phyloP scores from a whole-genome alignment of 805 yeast species.

The Monosporozyma solicola region DNA sequence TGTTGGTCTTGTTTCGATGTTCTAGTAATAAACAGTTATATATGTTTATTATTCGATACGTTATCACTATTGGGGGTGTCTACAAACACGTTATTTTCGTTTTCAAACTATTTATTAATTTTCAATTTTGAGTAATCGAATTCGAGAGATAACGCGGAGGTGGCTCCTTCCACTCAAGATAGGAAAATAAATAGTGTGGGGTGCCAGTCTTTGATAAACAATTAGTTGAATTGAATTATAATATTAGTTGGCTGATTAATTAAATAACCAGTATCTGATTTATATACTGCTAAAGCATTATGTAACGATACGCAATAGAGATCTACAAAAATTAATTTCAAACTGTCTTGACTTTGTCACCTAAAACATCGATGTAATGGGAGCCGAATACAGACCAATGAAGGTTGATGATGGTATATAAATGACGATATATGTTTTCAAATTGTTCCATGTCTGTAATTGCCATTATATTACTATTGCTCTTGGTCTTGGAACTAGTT shows the following conservation, averaged over 20 bases:
- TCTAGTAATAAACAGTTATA: not conserved
- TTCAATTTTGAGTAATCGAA: not conserved
- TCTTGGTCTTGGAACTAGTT: not conserved
- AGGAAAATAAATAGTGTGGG: not conserved
- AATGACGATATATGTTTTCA: constrained; percentile 47
- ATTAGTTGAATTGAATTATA: not conserved
- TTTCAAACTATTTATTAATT: not conserved
- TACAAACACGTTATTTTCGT: not conserved
- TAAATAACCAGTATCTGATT: too few relatives aligned
- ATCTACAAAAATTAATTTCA: constrained; percentile 75
- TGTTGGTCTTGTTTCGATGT: not conserved
- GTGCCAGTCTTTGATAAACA: not conserved
- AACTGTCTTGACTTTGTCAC: constrained; percentile 11
- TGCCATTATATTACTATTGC: constrained; percentile 9
- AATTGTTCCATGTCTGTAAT: constrained; percentile 41
- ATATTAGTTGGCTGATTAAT: not conserved
- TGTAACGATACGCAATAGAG: constrained; percentile 85
- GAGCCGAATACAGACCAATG: constrained; percentile 80
- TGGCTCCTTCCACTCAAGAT: too few relatives aligned
- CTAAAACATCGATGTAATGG: constrained; percentile 43
- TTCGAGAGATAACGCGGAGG: not conserved
- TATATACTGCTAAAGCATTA: constrained; percentile 33
- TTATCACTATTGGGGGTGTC: not conserved
- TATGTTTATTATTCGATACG: not conserved
- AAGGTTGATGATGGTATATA: constrained; percentile 59